Percentiles rank a stretch among this genome's conserved stretches.
These are phyloP conservation scores for Polygonum aviculare DNA, from an alignment of 148 eudicot genomes.

Conservation along the genomic window DNA sequence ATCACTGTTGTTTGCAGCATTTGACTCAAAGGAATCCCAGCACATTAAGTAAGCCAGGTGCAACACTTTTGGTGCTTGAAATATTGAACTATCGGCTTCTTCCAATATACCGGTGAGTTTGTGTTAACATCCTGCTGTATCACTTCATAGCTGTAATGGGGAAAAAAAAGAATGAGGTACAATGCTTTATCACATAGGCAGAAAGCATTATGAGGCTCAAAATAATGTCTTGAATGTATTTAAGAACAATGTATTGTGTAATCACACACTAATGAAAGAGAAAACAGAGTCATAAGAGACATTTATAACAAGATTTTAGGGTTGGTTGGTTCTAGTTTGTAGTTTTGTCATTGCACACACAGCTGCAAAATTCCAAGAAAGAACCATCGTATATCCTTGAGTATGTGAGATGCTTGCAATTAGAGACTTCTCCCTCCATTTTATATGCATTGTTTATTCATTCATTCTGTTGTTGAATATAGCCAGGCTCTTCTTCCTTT, in stretches of 20 bases:
- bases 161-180: background rate
- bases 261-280: background rate
- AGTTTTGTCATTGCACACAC: background rate
- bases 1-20: slow-evolving; percentile 39
- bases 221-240: background rate
- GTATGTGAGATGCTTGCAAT: background rate
- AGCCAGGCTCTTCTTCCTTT: background rate
- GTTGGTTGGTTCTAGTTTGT: background rate
- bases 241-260: background rate
- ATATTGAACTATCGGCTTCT: slow-evolving; percentile 90
- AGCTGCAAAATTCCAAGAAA: background rate
- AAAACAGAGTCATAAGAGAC: background rate
- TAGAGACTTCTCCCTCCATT: background rate
- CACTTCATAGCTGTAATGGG: background rate
- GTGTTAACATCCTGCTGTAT: background rate
- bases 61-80: slow-evolving; percentile 86
- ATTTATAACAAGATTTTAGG: background rate
- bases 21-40: slow-evolving; percentile 77
- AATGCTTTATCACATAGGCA: background rate
- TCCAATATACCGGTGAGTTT: slow-evolving; percentile 83
- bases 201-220: background rate
- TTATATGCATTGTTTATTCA: background rate
- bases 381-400: background rate
- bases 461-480: background rate
- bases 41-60: slow-evolving; percentile 72